Base-by-base conservation (phyloP, 768 basidiomycete genomes). In the Auriscalpium vulgare region DNA sequence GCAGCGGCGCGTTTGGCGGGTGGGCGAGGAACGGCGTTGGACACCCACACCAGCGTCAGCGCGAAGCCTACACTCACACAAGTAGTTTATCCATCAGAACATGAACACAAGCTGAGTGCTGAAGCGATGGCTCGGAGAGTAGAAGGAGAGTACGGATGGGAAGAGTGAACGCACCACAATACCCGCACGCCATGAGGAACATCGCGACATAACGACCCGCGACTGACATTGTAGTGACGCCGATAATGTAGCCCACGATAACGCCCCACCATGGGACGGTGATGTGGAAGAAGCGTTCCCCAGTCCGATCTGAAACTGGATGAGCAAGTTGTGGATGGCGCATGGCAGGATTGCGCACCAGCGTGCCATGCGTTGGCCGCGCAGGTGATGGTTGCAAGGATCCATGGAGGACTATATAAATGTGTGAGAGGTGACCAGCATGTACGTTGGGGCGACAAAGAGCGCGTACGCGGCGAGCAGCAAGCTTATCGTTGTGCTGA, bases 271-370 rank as follows among this genome's bases (percentile, higher is more conserved):
- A 83, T 69, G 76, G 78, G 2, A 65, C 71, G 3, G 71, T 67
- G 50, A 78, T 72, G 64, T 86, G 85, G 74, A 83, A 82, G 69
- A 80, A 85, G 7, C 83, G 76, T 67, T 85, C 84, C 0, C 83
- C 84, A 4, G 80, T 81, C 55, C 69, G 71, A 59, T 85, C 84
- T 78, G 43, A 11, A 34, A 43, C 16, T n/a, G 11, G 36, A n/a
- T 23, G 23, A 21, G 34, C 44, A 23, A 57, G 14, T 45, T 13
- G 6, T 5, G 14, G 13, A 19, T 13, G 37, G 47, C 9, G 4
- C 13, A 19, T 10, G 36, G 21, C 8, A 21, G 17, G 1, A 35
- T 23, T 5, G 55, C 73, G 50, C 48, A 70, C 77, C 77, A n/a
- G 79, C 78, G 62, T 84, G 72, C 77, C 79, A 78, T 1, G 82